Percentiles rank a stretch among this genome's conserved stretches.
phyloP scores from a whole-genome alignment of 192 early-diverging fungal genomes.

The Gonapodya sp. region DNA sequence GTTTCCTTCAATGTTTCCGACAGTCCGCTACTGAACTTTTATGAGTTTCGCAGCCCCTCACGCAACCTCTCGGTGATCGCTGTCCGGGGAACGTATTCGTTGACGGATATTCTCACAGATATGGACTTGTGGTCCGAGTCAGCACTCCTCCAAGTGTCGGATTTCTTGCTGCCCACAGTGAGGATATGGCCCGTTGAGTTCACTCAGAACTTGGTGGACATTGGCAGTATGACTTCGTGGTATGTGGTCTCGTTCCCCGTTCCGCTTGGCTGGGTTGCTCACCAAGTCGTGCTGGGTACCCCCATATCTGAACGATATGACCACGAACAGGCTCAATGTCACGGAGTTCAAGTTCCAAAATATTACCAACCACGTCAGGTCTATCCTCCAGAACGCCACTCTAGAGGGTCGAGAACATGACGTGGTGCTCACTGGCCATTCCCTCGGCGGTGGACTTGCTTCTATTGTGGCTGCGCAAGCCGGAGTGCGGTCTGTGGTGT shows the following conservation, averaged over 20 bases:
- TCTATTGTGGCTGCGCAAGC: neutral
- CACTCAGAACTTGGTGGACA: neutral
- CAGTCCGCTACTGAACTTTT: neutral
- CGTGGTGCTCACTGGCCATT: slow-evolving; percentile 5
- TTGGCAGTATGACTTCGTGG: neutral
- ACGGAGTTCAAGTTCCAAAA: neutral
- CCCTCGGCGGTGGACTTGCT: neutral
- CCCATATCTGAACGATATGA: neutral
- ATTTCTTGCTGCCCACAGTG: neutral
- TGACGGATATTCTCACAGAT: neutral
- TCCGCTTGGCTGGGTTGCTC: neutral
- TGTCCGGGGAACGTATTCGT: neutral
- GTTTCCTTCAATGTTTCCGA: too few species aligned
- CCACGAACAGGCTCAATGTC: neutral
- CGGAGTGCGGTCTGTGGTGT: neutral
- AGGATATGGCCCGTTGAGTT: neutral
- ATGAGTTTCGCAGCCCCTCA: neutral
- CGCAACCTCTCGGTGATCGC: slow-evolving; percentile 6
- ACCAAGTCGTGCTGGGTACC: neutral
- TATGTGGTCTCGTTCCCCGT: neutral
- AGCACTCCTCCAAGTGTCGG: neutral
- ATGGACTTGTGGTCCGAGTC: neutral
- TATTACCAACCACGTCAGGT: neutral
- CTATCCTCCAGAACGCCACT: neutral
- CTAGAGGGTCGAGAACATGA: neutral